Evolutionary conservation across 2,329 filamentous ascomycete species (phyloP).

Genomic region (Aspergillus sp.): DNA sequence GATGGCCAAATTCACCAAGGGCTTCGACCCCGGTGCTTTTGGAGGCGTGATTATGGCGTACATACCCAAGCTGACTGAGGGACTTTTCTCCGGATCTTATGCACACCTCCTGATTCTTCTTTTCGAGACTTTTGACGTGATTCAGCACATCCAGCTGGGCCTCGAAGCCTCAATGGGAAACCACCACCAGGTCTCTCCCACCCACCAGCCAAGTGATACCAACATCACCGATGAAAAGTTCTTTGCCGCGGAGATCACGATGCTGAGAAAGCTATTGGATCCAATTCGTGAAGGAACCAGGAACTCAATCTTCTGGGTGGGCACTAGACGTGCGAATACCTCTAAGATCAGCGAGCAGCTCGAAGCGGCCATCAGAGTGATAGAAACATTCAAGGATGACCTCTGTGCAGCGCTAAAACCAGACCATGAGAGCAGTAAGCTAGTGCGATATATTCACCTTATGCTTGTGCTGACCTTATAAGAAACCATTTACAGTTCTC

Average conservation of each 20-base stretch:
- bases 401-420: conserved; percentile 9
- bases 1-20: conserved; percentile 19
- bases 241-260: conserved; percentile 23
- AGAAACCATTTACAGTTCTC: conserved; percentile 18
- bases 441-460: neutral
- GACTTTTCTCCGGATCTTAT: conserved; percentile 23
- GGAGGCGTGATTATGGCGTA: conserved; percentile 8
- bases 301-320: conserved; percentile 20
- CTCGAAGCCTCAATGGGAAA: conserved; percentile 64
- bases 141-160: conserved; percentile 65
- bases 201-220: neutral
- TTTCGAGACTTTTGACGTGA: conserved; percentile 50
- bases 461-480: neutral
- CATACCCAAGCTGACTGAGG: conserved; percentile 8
- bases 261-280: conserved; percentile 23
- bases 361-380: conserved; percentile 19
- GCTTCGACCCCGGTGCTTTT: conserved; percentile 22
- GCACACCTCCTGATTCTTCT: conserved; percentile 25
- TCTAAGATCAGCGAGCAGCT: conserved; percentile 16
- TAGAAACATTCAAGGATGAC: conserved; percentile 25
- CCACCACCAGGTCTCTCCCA: conserved; percentile 16
- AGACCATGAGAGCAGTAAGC: conserved; percentile 19
- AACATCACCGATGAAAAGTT: conserved; percentile 18
- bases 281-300: conserved; percentile 20
- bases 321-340: conserved; percentile 9